Evolutionary conservation across 371 early-diverging fungal species (phyloP), one percentile per base, ranked within the genome.

Genomic region (Parasitella parasitica): DNA sequence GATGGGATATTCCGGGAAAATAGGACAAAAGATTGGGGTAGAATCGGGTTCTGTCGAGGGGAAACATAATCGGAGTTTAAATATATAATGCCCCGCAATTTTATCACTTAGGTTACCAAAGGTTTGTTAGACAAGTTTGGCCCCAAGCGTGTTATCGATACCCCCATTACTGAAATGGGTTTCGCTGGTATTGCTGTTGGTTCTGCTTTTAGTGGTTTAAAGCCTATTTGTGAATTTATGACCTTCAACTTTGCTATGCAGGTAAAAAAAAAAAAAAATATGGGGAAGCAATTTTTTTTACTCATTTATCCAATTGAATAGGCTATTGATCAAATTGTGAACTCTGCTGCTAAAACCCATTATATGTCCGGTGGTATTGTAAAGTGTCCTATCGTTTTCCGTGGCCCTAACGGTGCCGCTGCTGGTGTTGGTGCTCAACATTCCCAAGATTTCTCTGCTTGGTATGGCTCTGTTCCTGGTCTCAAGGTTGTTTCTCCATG

Each of bases 171-270:
- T 37, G 99, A 99, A 81, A 94, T 95, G 85, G 99, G 99, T 57
- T 97, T 99, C 72, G 94, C 98, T 64, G 99, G 99, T 76, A 76
- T 99, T 57, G 99, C 99, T 71, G 92, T 97, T 48, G 99, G 99
- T 63, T 91, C 99, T 37, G 97, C 97, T 30, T 88, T 97, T 64
- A 82, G 89, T 61, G 99, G 99, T 30, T 86, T 99, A 41, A 94
- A 91, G 85, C 99, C 99, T 38, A 89, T 99, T 64, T 97, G 98
- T 86, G 99, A 99, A 80, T 99, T 98, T 85, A 99, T 99, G 99
- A 99, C 99, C 52, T 98, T 94, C 86, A 99, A 98, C 91, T 99
- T 99, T 88, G 93, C 98, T 46, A 94, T 99, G 94, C 99, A 99
- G 89, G 94, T 93, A 81, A 74, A 46, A 16, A 28, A 27, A 52